Conservation (phyloP, 345 rosid species). For the Dovyalis caffra region DNA sequence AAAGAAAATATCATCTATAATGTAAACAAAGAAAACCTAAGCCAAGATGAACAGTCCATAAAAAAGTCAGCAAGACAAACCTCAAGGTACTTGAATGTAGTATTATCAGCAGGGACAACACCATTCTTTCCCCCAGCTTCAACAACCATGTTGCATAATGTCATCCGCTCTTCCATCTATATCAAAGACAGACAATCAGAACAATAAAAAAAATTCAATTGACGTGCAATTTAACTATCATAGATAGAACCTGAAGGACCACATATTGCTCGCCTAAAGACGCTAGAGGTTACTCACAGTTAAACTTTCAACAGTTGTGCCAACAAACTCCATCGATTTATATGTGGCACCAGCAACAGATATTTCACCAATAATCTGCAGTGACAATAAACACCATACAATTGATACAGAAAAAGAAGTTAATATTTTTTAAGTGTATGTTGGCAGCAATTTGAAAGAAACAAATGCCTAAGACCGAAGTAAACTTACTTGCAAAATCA, state of each 20-base stretch:
- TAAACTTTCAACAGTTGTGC: conserved; percentile 82
- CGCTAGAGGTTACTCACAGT: conserved; percentile 45
- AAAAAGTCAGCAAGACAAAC: conserved; percentile 28
- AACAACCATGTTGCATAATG: conserved; percentile 93
- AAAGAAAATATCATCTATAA: not conserved
- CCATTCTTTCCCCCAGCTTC: conserved; percentile 99
- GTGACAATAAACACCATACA: not conserved
- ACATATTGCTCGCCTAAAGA: not conserved
- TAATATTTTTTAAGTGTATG: not conserved
- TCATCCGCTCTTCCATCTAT: conserved; percentile 99
- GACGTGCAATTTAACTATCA: not conserved
- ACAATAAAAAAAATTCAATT: conserved; percentile 1
- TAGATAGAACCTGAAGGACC: not conserved
- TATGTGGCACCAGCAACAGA: conserved; percentile 97
- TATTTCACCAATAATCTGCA: conserved; percentile 94
- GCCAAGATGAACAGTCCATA: not conserved
- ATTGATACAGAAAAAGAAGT: not conserved
- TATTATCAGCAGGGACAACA: conserved; percentile 86
- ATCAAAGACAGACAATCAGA: conserved; percentile 18
- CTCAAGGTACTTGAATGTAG: conserved; percentile 88
- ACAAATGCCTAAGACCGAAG: conserved; percentile 6
- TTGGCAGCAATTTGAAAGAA: not conserved
- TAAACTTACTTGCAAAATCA: conserved; percentile 85
- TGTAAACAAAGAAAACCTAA: not conserved
- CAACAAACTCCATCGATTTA: conserved; percentile 95